Conservation (phyloP, 2,329 filamentous ascomycete species). For the Fusarium globosum region DNA sequence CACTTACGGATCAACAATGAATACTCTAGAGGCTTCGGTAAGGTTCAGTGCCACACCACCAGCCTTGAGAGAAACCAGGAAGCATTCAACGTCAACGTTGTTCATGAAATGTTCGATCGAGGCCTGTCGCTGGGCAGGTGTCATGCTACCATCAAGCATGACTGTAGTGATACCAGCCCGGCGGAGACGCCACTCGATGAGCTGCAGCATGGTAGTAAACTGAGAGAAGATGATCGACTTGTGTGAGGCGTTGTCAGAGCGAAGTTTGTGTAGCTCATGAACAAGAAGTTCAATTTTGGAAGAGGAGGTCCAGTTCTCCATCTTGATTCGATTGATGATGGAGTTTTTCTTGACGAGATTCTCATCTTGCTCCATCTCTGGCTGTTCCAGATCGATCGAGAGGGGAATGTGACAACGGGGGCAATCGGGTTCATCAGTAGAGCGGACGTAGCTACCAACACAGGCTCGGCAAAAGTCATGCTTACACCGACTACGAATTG, state of each 20-base stretch:
- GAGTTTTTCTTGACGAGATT: conserved; percentile 89
- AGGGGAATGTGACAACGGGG: conserved; percentile 92
- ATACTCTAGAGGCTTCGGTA: conserved; percentile 93
- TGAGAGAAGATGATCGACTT: conserved; percentile 99
- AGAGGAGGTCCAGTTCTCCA: conserved; percentile 98
- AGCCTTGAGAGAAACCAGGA: conserved; percentile 94
- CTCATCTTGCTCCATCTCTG: conserved; percentile 93
- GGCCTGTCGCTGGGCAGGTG: conserved; percentile 88
- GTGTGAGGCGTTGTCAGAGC: conserved; percentile 90
- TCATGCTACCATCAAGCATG: conserved; percentile 98
- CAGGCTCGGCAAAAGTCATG: conserved; percentile 73
- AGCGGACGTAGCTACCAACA: conserved; percentile 70
- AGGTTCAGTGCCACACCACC: conserved; percentile 95
- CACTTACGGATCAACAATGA: conserved; percentile 93
- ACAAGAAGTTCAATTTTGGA: conserved; percentile 98
- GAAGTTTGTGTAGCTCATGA: conserved; percentile 90
- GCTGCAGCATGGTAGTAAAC: conserved; percentile 96
- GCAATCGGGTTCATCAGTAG: conserved; percentile 82
- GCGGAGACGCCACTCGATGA: conserved; percentile 95
- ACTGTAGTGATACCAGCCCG: conserved; percentile 98
- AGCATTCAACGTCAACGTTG: conserved; percentile 93
- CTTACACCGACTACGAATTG: conserved; percentile 89
- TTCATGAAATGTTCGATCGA: conserved; percentile 98
- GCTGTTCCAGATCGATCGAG: conserved; percentile 92
- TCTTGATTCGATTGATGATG: conserved; percentile 98